Percentiles rank a stretch among this genome's conserved stretches.
Evolutionary conservation across 2,329 filamentous ascomycete species (phyloP).

Genomic region (Pestalotiopsis sp.): DNA sequence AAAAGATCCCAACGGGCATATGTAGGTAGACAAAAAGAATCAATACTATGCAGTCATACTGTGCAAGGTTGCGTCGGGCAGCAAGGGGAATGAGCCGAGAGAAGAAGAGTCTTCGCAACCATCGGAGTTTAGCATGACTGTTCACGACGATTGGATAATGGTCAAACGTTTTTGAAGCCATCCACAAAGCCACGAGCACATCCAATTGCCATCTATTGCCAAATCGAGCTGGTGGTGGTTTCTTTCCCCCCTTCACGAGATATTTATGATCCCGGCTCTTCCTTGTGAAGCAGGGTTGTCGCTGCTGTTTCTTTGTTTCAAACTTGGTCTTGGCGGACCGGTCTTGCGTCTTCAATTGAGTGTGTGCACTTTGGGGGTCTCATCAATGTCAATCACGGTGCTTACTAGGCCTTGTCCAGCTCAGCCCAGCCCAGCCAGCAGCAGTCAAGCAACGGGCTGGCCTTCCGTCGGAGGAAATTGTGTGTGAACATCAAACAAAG

Average conservation of each 20-base stretch:
- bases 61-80: too few species aligned
- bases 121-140: not conserved
- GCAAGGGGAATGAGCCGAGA: too few species aligned
- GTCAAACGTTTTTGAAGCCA: not conserved
- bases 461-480: constrained; percentile 8
- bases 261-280: not conserved
- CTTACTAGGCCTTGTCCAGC: constrained; percentile 7
- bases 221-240: not conserved
- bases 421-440: too few species aligned
- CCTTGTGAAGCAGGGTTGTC: constrained; percentile 8
- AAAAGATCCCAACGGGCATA: too few species aligned
- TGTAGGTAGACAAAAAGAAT: too few species aligned
- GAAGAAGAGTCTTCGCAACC: too few species aligned
- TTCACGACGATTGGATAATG: not conserved
- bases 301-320: constrained; percentile 24
- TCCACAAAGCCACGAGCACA: not conserved
- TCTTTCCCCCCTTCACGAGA: not conserved
- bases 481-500: not conserved
- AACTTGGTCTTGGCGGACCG: constrained; percentile 19
- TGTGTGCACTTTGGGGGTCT: not conserved
- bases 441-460: not conserved
- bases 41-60: too few species aligned
- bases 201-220: not conserved
- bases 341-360: constrained; percentile 5
- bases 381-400: constrained; percentile 10